Evolutionary conservation across 306 rosid species (phyloP), one percentile per base, ranked within the genome.

Genomic region (Rubus parviflorus): DNA sequence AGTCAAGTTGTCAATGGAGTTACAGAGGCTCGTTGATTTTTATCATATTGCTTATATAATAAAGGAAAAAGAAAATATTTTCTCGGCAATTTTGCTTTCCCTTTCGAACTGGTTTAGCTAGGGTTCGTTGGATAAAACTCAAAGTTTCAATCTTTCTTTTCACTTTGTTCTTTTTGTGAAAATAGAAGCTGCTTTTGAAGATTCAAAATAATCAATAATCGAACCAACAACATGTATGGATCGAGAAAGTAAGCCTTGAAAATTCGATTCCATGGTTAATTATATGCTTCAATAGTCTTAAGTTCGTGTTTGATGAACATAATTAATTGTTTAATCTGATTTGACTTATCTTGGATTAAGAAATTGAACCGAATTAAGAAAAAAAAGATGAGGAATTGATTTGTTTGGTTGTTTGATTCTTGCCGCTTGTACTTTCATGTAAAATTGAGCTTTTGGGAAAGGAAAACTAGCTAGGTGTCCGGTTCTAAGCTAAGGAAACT

Each of bases 221-320:
- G n/a, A 45, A 16, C 3, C 57, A 20, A 3, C 23, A 63, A 0
- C 48, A 75, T 75, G 78, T 61, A 75, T 47, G 78, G 78, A 75
- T 75, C 78, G 1, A 75, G 78, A 75, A 60, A 61, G 78, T 75
- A 75, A 75, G 78, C 48, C 2, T 1, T 6, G 10, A 67, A 10
- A 30, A 38, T 47, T 61, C 48, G 16, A 62, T 19, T 74, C 25
- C 8, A 17, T 66, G 12, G n/a, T 5, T 53, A 3, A 19, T 4
- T 6, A 0, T 42, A 25, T 53, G 20, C 13, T 23, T 7, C 43
- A 41, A 0, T 20, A n/a, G 15, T 2, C 8, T 10, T 38, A n/a
- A 51, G 30, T 51, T 35, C 19, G 62, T 54, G 64, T 4, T 40
- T 72, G 73, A n/a, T 38, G 23, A 41, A 12, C 51, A n/a, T 53